phyloP scores from a whole-genome alignment of 2,329 filamentous ascomycete genomes.

The Penicillium oxalicum region DNA sequence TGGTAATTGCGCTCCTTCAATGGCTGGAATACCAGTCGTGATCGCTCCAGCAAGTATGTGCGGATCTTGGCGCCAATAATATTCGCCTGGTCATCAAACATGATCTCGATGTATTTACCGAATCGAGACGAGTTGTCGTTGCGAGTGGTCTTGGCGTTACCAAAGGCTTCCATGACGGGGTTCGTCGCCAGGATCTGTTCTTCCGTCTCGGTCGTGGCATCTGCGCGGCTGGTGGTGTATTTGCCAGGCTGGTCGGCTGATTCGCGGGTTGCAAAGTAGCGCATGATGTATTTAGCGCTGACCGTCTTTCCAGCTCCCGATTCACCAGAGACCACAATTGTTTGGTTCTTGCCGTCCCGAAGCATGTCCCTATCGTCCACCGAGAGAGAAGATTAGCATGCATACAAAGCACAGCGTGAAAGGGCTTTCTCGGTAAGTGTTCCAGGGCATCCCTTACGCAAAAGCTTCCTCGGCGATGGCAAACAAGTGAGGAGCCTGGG shows the following conservation, averaged over 20 bases:
- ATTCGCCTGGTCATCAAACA: conserved; percentile 92
- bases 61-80: conserved; percentile 98
- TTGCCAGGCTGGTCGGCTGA: conserved; percentile 79
- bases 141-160: conserved; percentile 98
- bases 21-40: conserved; percentile 92
- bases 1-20: conserved; percentile 98
- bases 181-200: conserved; percentile 98
- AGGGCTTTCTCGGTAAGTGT: no score
- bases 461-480: conserved; percentile 98
- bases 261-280: conserved; percentile 97
- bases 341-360: conserved; percentile 92
- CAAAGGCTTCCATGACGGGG: conserved; percentile 99
- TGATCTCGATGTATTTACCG: conserved; percentile 99
- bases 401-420: neutral
- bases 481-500: conserved; percentile 95
- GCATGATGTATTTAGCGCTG: conserved; percentile 99
- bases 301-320: conserved; percentile 98
- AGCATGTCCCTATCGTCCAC: conserved; percentile 77
- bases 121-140: conserved; percentile 99
- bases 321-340: conserved; percentile 97
- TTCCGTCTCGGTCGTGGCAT: conserved; percentile 94
- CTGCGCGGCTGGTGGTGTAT: conserved; percentile 64
- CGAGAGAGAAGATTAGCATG: conserved; percentile 25
- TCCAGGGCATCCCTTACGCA: conserved; percentile 54
- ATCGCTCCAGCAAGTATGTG: conserved; percentile 91